Conservation (phyloP, 1,284 basidiomycete species). For the Rhodofomes roseus region DNA sequence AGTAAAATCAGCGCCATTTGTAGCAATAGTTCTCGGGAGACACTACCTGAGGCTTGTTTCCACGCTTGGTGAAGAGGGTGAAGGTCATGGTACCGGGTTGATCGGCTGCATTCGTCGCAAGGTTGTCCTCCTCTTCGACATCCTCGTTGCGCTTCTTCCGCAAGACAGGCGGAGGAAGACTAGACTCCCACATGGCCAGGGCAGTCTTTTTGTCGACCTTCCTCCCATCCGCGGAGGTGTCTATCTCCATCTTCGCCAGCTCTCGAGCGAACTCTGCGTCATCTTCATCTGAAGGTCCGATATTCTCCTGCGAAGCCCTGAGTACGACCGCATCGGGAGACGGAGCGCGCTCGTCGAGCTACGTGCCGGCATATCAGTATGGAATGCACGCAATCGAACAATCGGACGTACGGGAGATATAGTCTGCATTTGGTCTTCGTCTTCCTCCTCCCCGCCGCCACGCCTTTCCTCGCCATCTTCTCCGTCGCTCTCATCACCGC, state of each 20-base stretch:
- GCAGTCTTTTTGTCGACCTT: conserved; percentile 84
- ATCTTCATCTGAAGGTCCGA: conserved; percentile 82
- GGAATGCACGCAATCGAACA: neutral
- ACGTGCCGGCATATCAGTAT: neutral
- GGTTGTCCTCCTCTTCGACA: conserved; percentile 46
- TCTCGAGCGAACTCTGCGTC: conserved; percentile 95
- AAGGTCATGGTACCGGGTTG: conserved; percentile 78
- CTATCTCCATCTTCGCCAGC: conserved; percentile 91
- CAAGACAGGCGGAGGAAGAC: conserved; percentile 64
- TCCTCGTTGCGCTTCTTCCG: conserved; percentile 61
- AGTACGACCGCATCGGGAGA: conserved; percentile 78
- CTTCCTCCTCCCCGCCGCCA: conserved; percentile 41
- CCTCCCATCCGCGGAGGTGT: conserved; percentile 77
- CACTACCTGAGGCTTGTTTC: conserved; percentile 84
- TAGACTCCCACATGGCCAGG: conserved; percentile 80
- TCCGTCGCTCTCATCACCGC: conserved; percentile 70
- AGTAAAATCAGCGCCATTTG: neutral
- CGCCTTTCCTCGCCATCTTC: conserved; percentile 43
- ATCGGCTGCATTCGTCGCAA: conserved; percentile 15
- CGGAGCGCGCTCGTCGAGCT: conserved; percentile 65
- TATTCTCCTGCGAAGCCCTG: conserved; percentile 60
- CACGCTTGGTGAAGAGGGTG: conserved; percentile 89
- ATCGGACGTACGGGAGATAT: conserved; percentile 54
- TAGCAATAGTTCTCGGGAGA: conserved; percentile 19
- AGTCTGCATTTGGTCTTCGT: conserved; percentile 45